Conservation (phyloP, 768 basidiomycete species). For the Nidula microcarpa region DNA sequence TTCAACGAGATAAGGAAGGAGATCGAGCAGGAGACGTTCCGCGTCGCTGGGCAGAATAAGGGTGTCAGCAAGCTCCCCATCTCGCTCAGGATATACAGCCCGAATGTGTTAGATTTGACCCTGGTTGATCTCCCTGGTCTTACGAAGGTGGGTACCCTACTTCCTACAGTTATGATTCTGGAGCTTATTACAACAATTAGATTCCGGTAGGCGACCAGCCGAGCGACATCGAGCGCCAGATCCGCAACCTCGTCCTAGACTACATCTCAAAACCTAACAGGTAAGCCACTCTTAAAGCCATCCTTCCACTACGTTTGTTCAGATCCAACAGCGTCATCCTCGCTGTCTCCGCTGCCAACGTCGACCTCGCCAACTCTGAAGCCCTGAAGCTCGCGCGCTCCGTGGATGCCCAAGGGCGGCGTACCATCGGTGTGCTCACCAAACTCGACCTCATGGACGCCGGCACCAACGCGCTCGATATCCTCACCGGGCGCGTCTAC, state of each 20-base stretch:
- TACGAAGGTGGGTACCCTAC: slow-evolving; percentile 71
- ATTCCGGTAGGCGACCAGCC: slow-evolving; percentile 97
- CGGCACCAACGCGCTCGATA: slow-evolving; percentile 95
- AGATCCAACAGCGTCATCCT: slow-evolving; percentile 74
- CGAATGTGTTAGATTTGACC: slow-evolving; percentile 92
- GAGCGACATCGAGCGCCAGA: slow-evolving; percentile 96
- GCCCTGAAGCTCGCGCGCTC: slow-evolving; percentile 93
- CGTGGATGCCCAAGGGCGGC: slow-evolving; percentile 93
- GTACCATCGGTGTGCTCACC: slow-evolving; percentile 94
- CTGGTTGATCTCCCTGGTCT: slow-evolving; percentile 95
- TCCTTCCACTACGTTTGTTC: background rate
- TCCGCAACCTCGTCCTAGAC: slow-evolving; percentile 89
- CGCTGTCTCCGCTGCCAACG: slow-evolving; percentile 95
- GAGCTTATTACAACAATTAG: slow-evolving; percentile 29
- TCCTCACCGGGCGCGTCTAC: slow-evolving; percentile 95
- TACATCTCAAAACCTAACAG: slow-evolving; percentile 97
- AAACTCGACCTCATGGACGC: slow-evolving; percentile 99
- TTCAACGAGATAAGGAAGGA: slow-evolving; percentile 92
- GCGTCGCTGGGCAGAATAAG: slow-evolving; percentile 98
- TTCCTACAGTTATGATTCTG: background rate
- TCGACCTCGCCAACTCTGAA: slow-evolving; percentile 98
- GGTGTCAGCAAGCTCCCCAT: slow-evolving; percentile 96
- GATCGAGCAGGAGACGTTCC: slow-evolving; percentile 96
- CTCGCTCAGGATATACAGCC: slow-evolving; percentile 92
- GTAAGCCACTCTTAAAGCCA: slow-evolving; percentile 36